Conservation (phyloP, 495 filamentous ascomycete species). For the Aspergillus bridgeri region DNA sequence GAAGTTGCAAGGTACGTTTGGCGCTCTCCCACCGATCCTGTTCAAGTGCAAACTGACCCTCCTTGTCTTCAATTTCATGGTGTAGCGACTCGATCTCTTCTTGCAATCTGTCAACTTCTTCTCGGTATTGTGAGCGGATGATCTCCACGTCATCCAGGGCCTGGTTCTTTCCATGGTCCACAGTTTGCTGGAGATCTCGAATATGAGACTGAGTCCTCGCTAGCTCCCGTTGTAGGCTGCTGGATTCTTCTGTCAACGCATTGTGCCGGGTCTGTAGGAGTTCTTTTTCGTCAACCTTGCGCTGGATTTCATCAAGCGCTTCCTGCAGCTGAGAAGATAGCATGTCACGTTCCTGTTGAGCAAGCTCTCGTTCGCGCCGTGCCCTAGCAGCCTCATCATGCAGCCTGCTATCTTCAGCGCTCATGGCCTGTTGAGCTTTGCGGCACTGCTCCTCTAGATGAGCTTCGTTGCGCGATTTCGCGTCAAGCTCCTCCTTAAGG, state of each 20-base stretch:
- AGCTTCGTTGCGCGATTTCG: slow-evolving; percentile 39
- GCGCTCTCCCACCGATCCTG: slow-evolving; percentile 69
- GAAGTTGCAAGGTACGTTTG: slow-evolving; percentile 59
- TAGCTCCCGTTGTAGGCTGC: slow-evolving; percentile 62
- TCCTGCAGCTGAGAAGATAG: slow-evolving; percentile 49
- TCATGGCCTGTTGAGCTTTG: slow-evolving; percentile 40
- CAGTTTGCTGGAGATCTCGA: slow-evolving; percentile 53
- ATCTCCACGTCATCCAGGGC: slow-evolving; percentile 56
- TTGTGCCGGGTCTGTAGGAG: slow-evolving; percentile 67
- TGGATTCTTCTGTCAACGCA: slow-evolving; percentile 64
- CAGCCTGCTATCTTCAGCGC: slow-evolving; percentile 39
- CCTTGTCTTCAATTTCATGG: slow-evolving; percentile 70
- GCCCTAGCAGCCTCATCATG: slow-evolving; percentile 41
- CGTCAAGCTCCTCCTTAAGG: slow-evolving; percentile 48
- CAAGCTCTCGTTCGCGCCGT: slow-evolving; percentile 35
- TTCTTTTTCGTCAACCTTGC: slow-evolving; percentile 63
- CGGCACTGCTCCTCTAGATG: slow-evolving; percentile 41
- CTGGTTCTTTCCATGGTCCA: slow-evolving; percentile 57
- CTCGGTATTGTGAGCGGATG: slow-evolving; percentile 56
- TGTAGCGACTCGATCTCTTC: slow-evolving; percentile 67
- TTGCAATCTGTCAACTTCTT: slow-evolving; percentile 59
- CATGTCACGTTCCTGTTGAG: slow-evolving; percentile 34
- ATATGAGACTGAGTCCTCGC: slow-evolving; percentile 52
- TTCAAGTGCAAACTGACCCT: slow-evolving; percentile 65
- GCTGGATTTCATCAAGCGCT: slow-evolving; percentile 52